Evolutionary conservation across 2,329 filamentous ascomycete species (phyloP).

Genomic region (Neopestalotiopsis rosae): DNA sequence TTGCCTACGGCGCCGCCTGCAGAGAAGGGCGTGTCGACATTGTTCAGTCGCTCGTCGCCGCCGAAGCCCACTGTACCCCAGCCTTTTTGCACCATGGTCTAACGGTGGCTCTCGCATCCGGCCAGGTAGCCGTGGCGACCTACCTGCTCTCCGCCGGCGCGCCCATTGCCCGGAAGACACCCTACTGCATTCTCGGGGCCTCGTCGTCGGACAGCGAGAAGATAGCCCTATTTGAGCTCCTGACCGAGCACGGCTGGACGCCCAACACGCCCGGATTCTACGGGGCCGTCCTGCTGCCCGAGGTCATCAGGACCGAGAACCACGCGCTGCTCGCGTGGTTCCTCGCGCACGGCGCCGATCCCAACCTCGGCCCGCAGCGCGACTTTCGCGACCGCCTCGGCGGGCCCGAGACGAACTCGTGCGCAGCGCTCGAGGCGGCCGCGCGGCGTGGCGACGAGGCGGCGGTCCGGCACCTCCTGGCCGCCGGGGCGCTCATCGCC

Average conservation of each 20-base stretch:
- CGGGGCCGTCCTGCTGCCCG: too few species aligned
- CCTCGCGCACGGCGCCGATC: slow-evolving; percentile 1
- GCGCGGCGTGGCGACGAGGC: background rate
- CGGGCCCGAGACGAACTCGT: background rate
- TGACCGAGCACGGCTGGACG: too few species aligned
- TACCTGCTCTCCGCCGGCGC: too few species aligned
- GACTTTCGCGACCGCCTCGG: background rate
- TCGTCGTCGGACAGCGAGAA: too few species aligned
- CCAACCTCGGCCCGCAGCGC: background rate
- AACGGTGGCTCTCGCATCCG: background rate
- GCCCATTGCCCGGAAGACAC: too few species aligned
- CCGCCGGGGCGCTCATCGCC: too few species aligned
- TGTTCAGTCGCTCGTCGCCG: background rate
- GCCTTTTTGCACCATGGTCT: background rate
- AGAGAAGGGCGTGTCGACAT: background rate
- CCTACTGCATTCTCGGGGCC: too few species aligned
- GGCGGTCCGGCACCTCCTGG: too few species aligned
- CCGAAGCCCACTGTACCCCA: background rate
- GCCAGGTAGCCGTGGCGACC: background rate
- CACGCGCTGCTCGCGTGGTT: background rate
- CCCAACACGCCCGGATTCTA: too few species aligned
- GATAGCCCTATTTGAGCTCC: too few species aligned
- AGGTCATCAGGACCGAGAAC: background rate
- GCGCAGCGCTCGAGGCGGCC: background rate
- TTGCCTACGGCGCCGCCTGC: too few species aligned